These are phyloP conservation scores for Handroanthus guayacan DNA, from an alignment of 257 asterid genomes.

Conservation along the genomic window DNA sequence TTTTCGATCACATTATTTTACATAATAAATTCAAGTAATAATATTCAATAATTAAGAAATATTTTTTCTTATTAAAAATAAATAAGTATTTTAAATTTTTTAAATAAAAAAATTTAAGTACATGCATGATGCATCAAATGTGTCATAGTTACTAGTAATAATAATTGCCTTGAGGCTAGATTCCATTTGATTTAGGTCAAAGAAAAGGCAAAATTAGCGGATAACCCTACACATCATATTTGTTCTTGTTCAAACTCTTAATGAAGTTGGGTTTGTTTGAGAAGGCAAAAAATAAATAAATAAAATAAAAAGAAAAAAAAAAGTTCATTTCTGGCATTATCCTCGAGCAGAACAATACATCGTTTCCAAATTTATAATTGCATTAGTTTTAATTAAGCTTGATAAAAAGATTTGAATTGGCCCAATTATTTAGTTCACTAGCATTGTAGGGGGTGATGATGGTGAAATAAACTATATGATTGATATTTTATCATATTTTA, in stretches of 20 bases:
- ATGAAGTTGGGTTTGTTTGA: background rate
- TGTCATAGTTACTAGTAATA: too few relatives aligned
- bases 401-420: background rate
- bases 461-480: too few relatives aligned
- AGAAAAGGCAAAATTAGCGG: background rate
- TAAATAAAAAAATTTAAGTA: too few relatives aligned
- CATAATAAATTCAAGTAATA: too few relatives aligned
- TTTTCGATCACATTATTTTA: too few relatives aligned
- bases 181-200: background rate
- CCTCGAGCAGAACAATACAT: background rate
- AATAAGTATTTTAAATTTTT: too few relatives aligned
- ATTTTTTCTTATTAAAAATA: too few relatives aligned
- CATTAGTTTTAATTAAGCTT: background rate
- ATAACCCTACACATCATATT: background rate
- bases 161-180: too few relatives aligned
- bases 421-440: background rate
- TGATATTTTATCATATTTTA: too few relatives aligned
- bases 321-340: background rate
- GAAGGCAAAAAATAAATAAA: background rate
- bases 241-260: background rate
- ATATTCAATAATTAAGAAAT: too few relatives aligned
- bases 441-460: background rate
- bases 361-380: background rate
- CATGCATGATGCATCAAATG: too few relatives aligned
- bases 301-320: too few relatives aligned